Base-by-base conservation (phyloP, 148 eudicot species). In the Spergularia marina region DNA sequence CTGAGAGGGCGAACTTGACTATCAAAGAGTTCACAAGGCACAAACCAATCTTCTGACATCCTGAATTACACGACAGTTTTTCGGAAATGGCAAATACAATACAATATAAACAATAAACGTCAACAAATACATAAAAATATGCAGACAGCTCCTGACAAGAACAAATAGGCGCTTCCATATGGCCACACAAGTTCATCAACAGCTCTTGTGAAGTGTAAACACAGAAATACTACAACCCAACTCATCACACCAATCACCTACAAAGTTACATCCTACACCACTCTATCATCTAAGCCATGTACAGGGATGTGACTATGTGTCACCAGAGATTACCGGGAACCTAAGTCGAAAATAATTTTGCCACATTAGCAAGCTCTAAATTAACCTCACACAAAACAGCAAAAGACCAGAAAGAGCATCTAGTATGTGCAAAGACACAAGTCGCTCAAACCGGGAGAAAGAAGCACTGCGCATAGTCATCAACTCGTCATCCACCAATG, bases 231-330 rank as follows among this genome's bases (percentile, higher is more conserved):
- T 44, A 53, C 70, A 10, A 47, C 63, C 47, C 70, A 6, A 47
- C 63, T 30, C 13, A 54, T 25, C 67, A 30, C 25, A 76, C 16
- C 55, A 81, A 58, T 67, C 79, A 61, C 39, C 74, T 73, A 60
- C 56, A 66, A 39, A 23, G 14, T 51, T 72, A 81, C 59, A 59
- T 56, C 47, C 72, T 64, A 54, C 60, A 65, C 64, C 65, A 75
- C 76, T 10, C 67, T 71, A 64, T 47, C 60, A 21, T 70, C 83
- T 70, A 80, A 68, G 8, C 20, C 75, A 80, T 80, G 57, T 75
- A 80, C 79, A 76, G 15, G 64, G 66, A 74, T 62, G 72, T 58
- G 47, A 65, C 64, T 18, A 52, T 11, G 5, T 6, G 72, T 23
- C 73, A 49, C 49, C 53, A 61, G 34, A 60, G 66, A 70, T 65